Base-by-base conservation (phyloP, 2,329 filamentous ascomycete genomes). In the Scedosporium boydii region DNA sequence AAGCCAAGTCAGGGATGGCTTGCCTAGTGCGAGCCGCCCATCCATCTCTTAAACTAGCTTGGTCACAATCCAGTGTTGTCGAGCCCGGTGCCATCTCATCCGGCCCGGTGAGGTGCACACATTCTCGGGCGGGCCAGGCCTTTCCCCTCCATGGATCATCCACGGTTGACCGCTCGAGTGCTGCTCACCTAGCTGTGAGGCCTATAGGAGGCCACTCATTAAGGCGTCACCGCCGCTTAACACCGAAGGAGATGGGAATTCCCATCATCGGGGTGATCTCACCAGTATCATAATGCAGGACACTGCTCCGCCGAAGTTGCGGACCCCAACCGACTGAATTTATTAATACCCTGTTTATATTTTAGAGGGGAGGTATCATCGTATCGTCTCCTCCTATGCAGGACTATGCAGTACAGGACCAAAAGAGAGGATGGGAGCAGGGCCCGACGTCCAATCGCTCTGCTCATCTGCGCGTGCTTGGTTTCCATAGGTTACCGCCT, bases 361-460 rank as follows among this genome's bases (percentile, higher is more conserved):
- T 27, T 16, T 6, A 14, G 51, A 26, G 23, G 51, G 23, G 23
- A 23, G 51, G 51, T 55, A 27, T 55, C 51, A 55, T 55, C 21
- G 51, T 27, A 55, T 55, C 51, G 51, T 27, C 51, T 16, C 23
- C 23, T 55, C 18, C 51, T 23, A 3, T 23, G 23, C 12, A 55
- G 51, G 51, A 14, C 12, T 55, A 23, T 38, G 34, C 34, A 38
- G 3, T 23, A 2, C 51, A 55, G 21, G 51, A 23, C 44, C n/a
- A 18, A 21, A n/a, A 9, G 44, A 48, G 48, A 21, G 53, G 46
- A 51, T 21, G 26, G 46, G 16, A 51, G 23, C 29, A 56, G 29
- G 59, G 23, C 23, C 44, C 38, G 41, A 14, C 23, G 53, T 53
- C 60, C 60, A 62, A 62, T 62, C 60, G 48, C 51, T 41, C 60